These are phyloP conservation scores for Xylariales sp. DNA, from an alignment of 2,329 filamentous ascomycete species.

Conservation along the genomic window DNA sequence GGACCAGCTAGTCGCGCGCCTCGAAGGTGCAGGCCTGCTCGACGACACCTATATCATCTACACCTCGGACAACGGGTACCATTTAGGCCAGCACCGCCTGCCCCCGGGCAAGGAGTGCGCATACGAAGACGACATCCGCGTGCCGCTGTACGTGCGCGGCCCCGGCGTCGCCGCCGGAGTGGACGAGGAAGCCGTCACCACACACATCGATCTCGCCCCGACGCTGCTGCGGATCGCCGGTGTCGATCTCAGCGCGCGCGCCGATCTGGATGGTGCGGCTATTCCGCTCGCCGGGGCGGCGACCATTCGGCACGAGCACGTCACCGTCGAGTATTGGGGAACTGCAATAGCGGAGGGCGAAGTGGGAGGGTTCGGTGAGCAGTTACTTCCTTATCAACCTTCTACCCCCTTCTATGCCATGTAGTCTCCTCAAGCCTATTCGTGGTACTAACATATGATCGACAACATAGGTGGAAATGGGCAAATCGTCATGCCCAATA, in stretches of 20 bases:
- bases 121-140: slow-evolving; percentile 41
- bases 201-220: slow-evolving; percentile 41
- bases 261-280: slow-evolving; percentile 8
- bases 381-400: no score
- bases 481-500: no score
- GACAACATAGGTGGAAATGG: no score
- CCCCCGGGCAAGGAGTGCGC: slow-evolving; percentile 40
- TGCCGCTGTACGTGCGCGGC: slow-evolving; percentile 40
- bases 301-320: slow-evolving; percentile 29
- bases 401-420: no score
- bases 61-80: slow-evolving; percentile 43
- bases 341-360: slow-evolving; percentile 12
- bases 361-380: not conserved
- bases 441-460: no score
- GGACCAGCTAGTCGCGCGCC: slow-evolving; percentile 28
- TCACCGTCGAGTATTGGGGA: slow-evolving; percentile 39
- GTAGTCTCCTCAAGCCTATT: no score
- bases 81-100: slow-evolving; percentile 42
- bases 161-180: slow-evolving; percentile 31
- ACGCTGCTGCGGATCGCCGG: slow-evolving; percentile 31
- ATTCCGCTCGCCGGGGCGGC: not conserved
- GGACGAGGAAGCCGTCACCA: slow-evolving; percentile 30
- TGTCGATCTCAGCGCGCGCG: slow-evolving; percentile 30
- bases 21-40: slow-evolving; percentile 26
- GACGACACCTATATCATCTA: slow-evolving; percentile 40